Base-by-base conservation (phyloP, 306 rosid genomes). In the Corylus americana region DNA sequence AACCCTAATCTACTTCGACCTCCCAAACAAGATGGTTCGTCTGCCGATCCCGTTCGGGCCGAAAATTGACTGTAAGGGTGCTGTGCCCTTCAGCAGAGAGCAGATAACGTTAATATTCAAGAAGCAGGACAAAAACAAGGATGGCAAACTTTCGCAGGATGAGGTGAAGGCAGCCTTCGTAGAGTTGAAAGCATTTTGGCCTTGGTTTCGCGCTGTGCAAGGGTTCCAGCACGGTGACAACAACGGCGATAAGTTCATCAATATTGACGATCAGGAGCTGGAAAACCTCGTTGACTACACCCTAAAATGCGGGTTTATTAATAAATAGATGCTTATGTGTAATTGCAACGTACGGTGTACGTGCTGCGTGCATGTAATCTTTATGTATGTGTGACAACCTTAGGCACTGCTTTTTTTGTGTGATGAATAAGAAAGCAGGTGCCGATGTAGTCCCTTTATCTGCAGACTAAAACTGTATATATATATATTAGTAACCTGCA, bases 81-180 rank as follows among this genome's bases (percentile, higher is more conserved):
- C 59, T n/a, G 42, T 14, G 9, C 35, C n/a, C 12, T 66, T n/a
- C 76, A 44, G 11, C 1, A 70, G 61, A 10, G 47, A 22, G 48
- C 42, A 59, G 51, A 18, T 78, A 58, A 78, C 11, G 18, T 57
- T 7, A 17, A 74, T 74, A 11, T 78, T 83, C 14, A 69, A 4
- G 54, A 13, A 51, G 44, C 68, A 66, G 45, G 83, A 83, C 17
- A 20, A 35, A 8, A 74, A 83, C 16, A 73, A 48, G 42, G 86
- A 83, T 25, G 86, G 83, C 0, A 66, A 66, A 11, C 58, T 83
- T 22, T 66, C 83, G 37, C 39, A 66, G 77, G 57, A 54, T 20
- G 83, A 83, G 80, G 55, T 78, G 63, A 58, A 49, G 69, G 27
- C 50, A 3, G 83, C 86, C 7, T 69, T 74, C 62, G 61, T 42